Evolutionary conservation across 805 yeast genomes (phyloP), one percentile per base, ranked within the genome.

Genomic region (Candida cerambycidarum): DNA sequence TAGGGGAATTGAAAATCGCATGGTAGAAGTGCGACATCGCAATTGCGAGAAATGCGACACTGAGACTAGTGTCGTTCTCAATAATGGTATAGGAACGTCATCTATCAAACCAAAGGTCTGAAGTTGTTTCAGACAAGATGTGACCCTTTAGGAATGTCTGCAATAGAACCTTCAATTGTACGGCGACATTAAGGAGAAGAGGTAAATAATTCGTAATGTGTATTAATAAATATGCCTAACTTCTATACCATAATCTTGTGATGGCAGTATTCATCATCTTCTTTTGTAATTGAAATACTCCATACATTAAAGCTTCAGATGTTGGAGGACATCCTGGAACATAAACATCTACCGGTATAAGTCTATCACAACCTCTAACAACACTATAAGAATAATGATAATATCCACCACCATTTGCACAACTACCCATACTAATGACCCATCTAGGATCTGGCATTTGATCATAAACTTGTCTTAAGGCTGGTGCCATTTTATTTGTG

Each of bases 251-350:
- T 76, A 88, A 76, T 65, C 95, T 76, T 46, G 90, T 85, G 54
- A 83, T 79, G 64, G 83, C 82, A 49, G 85, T 82, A 61, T 78
- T 78, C 78, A 87, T 79, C 89, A 87, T 87, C 76, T 87, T 88
- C 80, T 85, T 85, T 67, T 88, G 95, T 55, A 87, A 73, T 69
- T 85, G 90, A 76, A 87, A 84, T 25, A 87, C 83, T 46, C 96
- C 96, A 62, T 87, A 87, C 89, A 87, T 79, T 65, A 87, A 80
- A 2, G 95, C 95, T 69, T 87, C 96, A 41, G 90, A 78, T 17
- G 95, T 85, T 28, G 96, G 96, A 19, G 96, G 96, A 67, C 96
- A 87, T 8, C 96, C 96, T 14, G 96, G 96, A 41, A 87, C 95
- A 59, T 88, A 87, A 31, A 87, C 84, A 63, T 87, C 96, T 18